Evolutionary conservation across 495 filamentous ascomycete genomes (phyloP), one percentile per base, ranked within the genome.

Genomic region (Penicillium maclennaniae): DNA sequence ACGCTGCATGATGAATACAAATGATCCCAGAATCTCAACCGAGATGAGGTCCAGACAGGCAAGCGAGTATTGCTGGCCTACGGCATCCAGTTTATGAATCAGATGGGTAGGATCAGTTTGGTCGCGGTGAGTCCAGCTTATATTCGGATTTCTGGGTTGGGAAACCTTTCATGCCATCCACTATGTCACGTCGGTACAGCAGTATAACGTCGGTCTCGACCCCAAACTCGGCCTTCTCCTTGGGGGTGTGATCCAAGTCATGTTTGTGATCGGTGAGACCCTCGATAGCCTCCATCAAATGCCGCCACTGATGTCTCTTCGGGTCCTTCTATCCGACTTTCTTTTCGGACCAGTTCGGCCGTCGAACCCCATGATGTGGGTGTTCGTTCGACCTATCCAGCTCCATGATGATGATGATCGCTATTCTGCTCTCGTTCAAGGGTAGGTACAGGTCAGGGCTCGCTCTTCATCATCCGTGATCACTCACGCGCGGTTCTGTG

Each of bases 341-440:
- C 47, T 56, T 45, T 34, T 42, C 79, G 39, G 78, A 79, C 56
- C 59, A 63, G 26, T 66, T 79, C 39, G 82, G 82, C 21, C 76
- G 79, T 27, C 72, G 79, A 7, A 75, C 48, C 74, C 79, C 2
- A 78, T 81, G 75, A 79, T 82, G 63, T 73, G 69, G 57, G 77
- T n/a, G 77, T 7, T 72, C 66, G 4, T 61, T 69, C 37, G 75
- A 71, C 17, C 64, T 77, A 4, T 69, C 59, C 9, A 59, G 79
- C 16, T 71, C 62, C 3, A 74, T 78, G 69, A 71, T 77, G 69
- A 71, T 77, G 62, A 53, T 79, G 49, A 77, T 77, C 49, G 61
- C 74, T 0, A 70, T 75, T 45, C 62, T 77, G 10, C 67, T 78
- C 40, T 71, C 54, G 7, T 64, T 59, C 38, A 43, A 45, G 23